Evolutionary conservation across 306 rosid genomes (phyloP).

Genomic region (Sindora glabra): DNA sequence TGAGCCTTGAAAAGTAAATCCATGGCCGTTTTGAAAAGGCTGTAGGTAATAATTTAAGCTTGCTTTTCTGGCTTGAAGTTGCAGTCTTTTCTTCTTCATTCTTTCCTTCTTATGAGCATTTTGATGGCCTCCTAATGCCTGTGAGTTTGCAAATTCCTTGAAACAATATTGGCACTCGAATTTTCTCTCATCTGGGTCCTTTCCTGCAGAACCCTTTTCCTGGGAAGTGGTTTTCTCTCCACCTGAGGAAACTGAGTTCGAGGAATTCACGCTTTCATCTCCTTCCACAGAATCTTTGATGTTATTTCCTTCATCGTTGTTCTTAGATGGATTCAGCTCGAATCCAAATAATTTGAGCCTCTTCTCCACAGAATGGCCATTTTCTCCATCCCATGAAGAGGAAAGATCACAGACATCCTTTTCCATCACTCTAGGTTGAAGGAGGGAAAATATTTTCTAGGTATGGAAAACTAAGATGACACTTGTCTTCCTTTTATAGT

Average conservation of each 20-base stretch:
- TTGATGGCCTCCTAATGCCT: slow-evolving; percentile 97
- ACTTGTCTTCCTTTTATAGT: slow-evolving; percentile 52
- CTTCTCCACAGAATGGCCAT: slow-evolving; percentile 46
- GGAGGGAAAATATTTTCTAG: slow-evolving; percentile 12
- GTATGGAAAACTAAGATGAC: slow-evolving; percentile 24
- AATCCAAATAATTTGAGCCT: slow-evolving; percentile 82
- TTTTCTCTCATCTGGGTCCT: slow-evolving; percentile 29
- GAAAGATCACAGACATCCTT: slow-evolving; percentile 31
- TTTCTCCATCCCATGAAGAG: slow-evolving; percentile 30
- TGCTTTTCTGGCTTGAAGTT: slow-evolving; percentile 81
- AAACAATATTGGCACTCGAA: slow-evolving; percentile 91
- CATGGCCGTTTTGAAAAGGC: slow-evolving; percentile 40
- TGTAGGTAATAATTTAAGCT: slow-evolving; percentile 66
- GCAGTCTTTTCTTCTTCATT: slow-evolving; percentile 88
- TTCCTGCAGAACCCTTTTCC: slow-evolving; percentile 21
- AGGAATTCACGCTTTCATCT: slow-evolving; percentile 78
- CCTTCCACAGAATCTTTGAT: slow-evolving; percentile 37
- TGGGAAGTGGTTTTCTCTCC: slow-evolving; percentile 25
- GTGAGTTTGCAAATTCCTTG: slow-evolving; percentile 87
- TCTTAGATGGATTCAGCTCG: slow-evolving; percentile 54
- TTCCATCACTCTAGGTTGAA: slow-evolving; percentile 31
- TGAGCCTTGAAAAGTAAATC: slow-evolving; percentile 28
- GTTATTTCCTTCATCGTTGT: slow-evolving; percentile 7
- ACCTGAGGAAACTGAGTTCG: slow-evolving; percentile 48
- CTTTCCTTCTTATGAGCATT: slow-evolving; percentile 97